A percentile compares a stretch with the other conserved stretches of the same genome.
These are phyloP conservation scores for Colletotrichum agaves DNA, from an alignment of 2,329 filamentous ascomycete species.

Conservation along the genomic window DNA sequence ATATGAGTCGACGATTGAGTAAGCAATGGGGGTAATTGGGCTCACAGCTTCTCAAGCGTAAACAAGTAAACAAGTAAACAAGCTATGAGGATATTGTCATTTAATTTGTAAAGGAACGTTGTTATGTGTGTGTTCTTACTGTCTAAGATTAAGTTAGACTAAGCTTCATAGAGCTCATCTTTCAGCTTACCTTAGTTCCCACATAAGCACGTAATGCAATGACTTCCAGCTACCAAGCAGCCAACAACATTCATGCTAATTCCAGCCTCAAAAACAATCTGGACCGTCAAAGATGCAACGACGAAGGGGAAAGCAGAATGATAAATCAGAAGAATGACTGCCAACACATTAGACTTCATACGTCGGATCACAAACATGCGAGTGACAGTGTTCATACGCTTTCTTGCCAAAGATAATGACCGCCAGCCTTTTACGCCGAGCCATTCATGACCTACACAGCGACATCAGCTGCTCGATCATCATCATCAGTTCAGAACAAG, in stretches of 20 bases:
- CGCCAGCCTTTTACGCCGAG: background rate
- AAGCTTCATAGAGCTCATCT: background rate
- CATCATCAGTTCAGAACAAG: too few relatives aligned
- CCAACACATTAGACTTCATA: background rate
- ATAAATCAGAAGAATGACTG: conserved; percentile 10
- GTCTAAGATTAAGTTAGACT: too few relatives aligned
- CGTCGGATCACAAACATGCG: too few relatives aligned
- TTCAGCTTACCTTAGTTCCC: conserved; percentile 6
- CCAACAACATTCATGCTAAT: background rate
- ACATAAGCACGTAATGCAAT: conserved; percentile 4
- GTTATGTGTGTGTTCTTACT: background rate
- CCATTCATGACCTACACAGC: background rate
- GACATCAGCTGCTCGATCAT: too few relatives aligned
- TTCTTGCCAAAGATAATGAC: background rate
- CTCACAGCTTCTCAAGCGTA: conserved; percentile 19
- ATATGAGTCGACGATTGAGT: background rate
- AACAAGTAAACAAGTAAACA: conserved; percentile 21
- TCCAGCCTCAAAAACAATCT: background rate
- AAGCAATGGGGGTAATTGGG: too few relatives aligned
- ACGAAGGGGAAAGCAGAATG: conserved; percentile 1
- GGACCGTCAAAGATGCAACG: conserved; percentile 9
- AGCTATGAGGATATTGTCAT: background rate
- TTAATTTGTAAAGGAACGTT: too few relatives aligned
- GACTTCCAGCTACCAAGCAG: conserved; percentile 6
- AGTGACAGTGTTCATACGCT: background rate